Evolutionary conservation across 345 rosid genomes (phyloP).

Genomic region (Eucalyptus cloeziana): DNA sequence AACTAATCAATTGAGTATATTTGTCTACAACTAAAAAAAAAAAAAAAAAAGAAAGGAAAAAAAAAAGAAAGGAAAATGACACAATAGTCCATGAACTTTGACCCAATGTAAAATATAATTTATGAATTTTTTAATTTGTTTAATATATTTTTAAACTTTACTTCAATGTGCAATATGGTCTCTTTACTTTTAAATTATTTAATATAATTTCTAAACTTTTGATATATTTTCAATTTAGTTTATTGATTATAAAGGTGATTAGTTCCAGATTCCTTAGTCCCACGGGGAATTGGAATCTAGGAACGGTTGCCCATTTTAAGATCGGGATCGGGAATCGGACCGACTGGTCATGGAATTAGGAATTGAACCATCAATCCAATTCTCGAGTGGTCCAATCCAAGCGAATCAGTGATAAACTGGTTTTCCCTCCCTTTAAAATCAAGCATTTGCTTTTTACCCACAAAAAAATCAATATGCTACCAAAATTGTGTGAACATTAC

Average conservation of each 20-base stretch:
- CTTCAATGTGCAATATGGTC: no score
- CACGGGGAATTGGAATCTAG: rapidly evolving
- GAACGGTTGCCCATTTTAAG: rapidly evolving
- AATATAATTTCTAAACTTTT: no score
- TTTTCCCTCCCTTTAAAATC: neutral
- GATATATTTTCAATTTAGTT: no score
- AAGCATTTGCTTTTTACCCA: no score
- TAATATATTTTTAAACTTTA: no score
- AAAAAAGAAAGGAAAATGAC: no score
- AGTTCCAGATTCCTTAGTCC: rapidly evolving
- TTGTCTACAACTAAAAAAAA: no score
- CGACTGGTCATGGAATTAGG: rapidly evolving
- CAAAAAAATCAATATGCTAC: neutral
- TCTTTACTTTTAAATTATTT: rapidly evolving
- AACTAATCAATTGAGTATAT: neutral
- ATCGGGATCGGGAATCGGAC: rapidly evolving
- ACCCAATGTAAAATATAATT: rapidly evolving
- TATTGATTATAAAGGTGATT: no score
- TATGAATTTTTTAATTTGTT: rapidly evolving
- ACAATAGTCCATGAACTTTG: neutral
- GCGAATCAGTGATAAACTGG: neutral
- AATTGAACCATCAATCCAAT: no score
- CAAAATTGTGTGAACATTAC: neutral
- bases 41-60: no score
- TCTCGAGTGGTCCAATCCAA: no score